phyloP scores from a whole-genome alignment of 306 rosid species.

The Acacia confusa region DNA sequence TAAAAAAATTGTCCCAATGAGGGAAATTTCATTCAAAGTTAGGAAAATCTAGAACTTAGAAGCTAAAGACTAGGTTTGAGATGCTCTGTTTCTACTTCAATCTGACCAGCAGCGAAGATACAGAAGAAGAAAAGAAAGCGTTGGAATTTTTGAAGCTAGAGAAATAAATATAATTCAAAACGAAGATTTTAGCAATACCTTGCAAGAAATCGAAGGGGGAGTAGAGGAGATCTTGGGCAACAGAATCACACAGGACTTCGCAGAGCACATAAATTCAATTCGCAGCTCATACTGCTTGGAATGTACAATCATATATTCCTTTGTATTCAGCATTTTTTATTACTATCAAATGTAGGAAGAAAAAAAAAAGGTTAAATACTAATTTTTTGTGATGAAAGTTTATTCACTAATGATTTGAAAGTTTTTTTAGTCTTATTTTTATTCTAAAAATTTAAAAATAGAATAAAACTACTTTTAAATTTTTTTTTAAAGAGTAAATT shows the following conservation, averaged over 20 bases:
- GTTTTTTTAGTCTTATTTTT: too few relatives aligned
- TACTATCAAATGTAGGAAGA: too few relatives aligned
- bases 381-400: too few relatives aligned
- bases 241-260: neutral
- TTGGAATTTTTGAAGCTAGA: neutral
- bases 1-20: neutral
- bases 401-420: too few relatives aligned
- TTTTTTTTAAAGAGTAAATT: too few relatives aligned
- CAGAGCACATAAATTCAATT: neutral
- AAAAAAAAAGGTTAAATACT: too few relatives aligned
- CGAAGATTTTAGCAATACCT: neutral
- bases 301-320: neutral
- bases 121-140: neutral
- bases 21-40: neutral
- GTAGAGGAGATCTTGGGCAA: neutral
- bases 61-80: neutral
- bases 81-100: neutral
- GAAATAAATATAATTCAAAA: neutral
- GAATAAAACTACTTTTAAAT: too few relatives aligned
- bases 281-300: neutral
- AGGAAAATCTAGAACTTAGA: neutral
- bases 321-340: neutral
- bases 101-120: neutral
- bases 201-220: neutral
- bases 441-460: too few relatives aligned